These are phyloP conservation scores for Metarhizium anisopliae DNA, from an alignment of 2,329 filamentous ascomycete genomes.

Conservation along the genomic window DNA sequence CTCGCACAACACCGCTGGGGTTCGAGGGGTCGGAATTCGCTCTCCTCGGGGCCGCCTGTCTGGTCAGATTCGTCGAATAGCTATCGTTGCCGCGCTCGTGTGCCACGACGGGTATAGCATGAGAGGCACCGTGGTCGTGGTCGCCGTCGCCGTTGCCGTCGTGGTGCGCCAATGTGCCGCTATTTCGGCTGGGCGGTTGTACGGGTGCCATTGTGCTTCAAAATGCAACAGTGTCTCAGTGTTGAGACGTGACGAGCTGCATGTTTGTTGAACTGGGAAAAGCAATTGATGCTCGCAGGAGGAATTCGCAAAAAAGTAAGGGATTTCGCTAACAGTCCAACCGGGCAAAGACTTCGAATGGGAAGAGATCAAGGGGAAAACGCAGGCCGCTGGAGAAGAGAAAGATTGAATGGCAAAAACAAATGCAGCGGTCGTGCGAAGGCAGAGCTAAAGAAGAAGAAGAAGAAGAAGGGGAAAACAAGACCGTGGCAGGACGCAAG, in stretches of 20 bases:
- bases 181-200: constrained; percentile 10
- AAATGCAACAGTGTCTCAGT: constrained; percentile 10
- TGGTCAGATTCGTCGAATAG: not conserved
- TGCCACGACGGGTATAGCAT: not conserved
- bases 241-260: constrained; percentile 12
- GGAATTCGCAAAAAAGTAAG: not conserved
- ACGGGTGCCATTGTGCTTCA: constrained; percentile 16
- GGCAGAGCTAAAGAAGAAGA: not conserved
- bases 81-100: too few relatives aligned
- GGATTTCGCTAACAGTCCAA: not conserved
- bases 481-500: not conserved
- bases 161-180: constrained; percentile 3
- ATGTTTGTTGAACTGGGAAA: not conserved
- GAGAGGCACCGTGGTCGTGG: not conserved
- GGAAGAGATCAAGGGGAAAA: not conserved
- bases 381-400: not conserved
- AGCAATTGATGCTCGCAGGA: not conserved
- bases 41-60: constrained; percentile 3
- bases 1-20: not conserved
- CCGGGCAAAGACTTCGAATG: not conserved
- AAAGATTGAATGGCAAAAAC: too few relatives aligned
- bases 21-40: constrained; percentile 5
- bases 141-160: constrained; percentile 2
- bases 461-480: not conserved
- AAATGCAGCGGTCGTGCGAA: not conserved